A percentile compares a stretch with the other conserved stretches of the same genome.
Conservation (phyloP, 2,329 filamentous ascomycete species). For the Talaromyces marneffei region DNA sequence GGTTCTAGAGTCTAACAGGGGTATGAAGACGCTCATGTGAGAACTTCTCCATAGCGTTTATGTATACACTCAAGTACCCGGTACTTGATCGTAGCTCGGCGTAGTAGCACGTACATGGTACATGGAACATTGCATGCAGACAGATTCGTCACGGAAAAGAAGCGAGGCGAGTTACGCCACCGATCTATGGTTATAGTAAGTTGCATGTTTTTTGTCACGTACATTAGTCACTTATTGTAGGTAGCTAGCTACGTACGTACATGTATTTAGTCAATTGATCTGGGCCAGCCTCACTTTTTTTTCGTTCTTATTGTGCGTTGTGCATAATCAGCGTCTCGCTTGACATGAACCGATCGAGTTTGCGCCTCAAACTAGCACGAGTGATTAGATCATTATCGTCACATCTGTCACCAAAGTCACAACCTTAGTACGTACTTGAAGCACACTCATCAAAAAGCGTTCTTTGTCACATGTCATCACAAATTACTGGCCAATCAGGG, state of each 20-base stretch:
- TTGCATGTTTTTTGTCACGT: not conserved
- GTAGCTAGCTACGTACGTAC: not conserved
- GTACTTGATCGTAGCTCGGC: not conserved
- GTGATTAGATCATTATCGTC: not conserved
- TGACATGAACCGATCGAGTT: not conserved
- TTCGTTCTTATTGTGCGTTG: not conserved
- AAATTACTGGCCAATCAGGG: not conserved
- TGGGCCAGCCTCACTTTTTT: conserved; percentile 5
- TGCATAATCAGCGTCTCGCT: not conserved
- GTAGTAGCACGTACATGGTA: not conserved
- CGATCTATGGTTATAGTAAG: not conserved
- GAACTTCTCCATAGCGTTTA: not conserved
- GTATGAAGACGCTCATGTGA: not conserved
- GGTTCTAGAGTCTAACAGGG: not conserved
- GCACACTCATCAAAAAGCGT: not conserved
- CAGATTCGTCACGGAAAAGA: conserved; percentile 11
- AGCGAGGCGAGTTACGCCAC: conserved; percentile 4
- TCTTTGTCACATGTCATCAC: conserved; percentile 5
- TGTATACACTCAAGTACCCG: not conserved
- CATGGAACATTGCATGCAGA: not conserved
- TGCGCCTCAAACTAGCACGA: not conserved
- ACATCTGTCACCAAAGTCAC: not conserved
- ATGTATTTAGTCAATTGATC: not conserved
- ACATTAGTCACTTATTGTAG: not conserved
- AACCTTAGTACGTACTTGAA: too few relatives aligned